phyloP scores from a whole-genome alignment of 768 basidiomycete species.

The Podaxis sp. region DNA sequence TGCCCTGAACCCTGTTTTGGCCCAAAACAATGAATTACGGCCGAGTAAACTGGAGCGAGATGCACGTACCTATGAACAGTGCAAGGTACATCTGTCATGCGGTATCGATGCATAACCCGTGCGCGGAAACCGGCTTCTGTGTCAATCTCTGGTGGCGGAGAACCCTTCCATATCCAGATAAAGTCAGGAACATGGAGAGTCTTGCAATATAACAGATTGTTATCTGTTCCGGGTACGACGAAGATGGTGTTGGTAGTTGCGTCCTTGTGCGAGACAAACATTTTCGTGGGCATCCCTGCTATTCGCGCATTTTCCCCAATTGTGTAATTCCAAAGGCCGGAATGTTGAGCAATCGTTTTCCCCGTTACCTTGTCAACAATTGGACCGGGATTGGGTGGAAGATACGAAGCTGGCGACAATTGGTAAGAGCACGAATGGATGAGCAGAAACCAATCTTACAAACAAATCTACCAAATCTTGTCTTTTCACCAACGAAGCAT shows the following conservation, averaged over 20 bases:
- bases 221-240: constrained; percentile 70
- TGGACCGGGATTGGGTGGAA: constrained; percentile 65
- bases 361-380: constrained; percentile 63
- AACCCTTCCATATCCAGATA: constrained; percentile 75
- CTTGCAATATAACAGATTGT: constrained; percentile 7
- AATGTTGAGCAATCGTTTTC: constrained; percentile 55
- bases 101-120: constrained; percentile 67
- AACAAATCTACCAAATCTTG: constrained; percentile 70
- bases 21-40: constrained; percentile 12
- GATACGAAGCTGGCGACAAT: constrained; percentile 65
- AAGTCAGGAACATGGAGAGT: constrained; percentile 49
- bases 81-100: constrained; percentile 57
- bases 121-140: constrained; percentile 45
- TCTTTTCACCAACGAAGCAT: constrained; percentile 88
- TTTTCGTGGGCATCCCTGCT: constrained; percentile 54
- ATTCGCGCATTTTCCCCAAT: constrained; percentile 80
- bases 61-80: constrained; percentile 46
- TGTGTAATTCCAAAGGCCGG: constrained; percentile 83
- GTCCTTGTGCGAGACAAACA: constrained; percentile 80
- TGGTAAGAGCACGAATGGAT: not conserved
- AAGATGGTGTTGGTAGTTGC: constrained; percentile 60
- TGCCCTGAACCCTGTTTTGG: constrained; percentile 20
- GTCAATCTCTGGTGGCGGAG: constrained; percentile 47
- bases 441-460: constrained; percentile 39
- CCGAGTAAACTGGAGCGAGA: not conserved